Conservation (phyloP, 2,329 filamentous ascomycete species). For the Sporothrix inflata region DNA sequence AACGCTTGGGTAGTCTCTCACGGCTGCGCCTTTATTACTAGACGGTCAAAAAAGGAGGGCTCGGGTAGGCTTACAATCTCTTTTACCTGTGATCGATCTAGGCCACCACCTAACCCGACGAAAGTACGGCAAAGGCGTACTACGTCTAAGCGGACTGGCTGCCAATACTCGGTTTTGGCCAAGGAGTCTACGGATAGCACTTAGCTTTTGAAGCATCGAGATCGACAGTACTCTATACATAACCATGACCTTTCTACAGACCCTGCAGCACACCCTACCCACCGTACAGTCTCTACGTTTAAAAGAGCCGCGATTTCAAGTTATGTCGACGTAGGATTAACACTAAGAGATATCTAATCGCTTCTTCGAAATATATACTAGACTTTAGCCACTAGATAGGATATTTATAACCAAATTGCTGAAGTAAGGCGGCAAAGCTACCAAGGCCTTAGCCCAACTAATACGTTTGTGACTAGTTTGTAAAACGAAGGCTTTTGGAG, state of each 20-base stretch:
- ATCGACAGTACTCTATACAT: background rate
- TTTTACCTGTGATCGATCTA: background rate
- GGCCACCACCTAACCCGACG: background rate
- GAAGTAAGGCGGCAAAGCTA: slow-evolving; percentile 3
- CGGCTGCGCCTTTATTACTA: background rate
- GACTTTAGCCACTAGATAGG: background rate
- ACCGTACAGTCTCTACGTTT: background rate
- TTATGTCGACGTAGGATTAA: background rate
- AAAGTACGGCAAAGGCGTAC: background rate
- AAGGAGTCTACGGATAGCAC: background rate
- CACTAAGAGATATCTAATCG: background rate
- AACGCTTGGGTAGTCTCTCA: slow-evolving; percentile 7
- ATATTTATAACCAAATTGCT: background rate
- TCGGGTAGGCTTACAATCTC: no score
- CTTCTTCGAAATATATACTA: background rate
- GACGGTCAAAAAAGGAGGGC: no score
- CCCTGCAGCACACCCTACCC: background rate
- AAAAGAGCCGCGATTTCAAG: background rate
- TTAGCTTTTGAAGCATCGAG: background rate
- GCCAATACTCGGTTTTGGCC: background rate
- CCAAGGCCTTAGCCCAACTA: background rate
- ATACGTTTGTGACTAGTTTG: background rate
- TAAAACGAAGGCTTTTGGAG: background rate
- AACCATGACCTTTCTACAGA: background rate
- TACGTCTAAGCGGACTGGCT: background rate